Evolutionary conservation across 805 yeast genomes (phyloP).

Genomic region (Candida ipomoeae): DNA sequence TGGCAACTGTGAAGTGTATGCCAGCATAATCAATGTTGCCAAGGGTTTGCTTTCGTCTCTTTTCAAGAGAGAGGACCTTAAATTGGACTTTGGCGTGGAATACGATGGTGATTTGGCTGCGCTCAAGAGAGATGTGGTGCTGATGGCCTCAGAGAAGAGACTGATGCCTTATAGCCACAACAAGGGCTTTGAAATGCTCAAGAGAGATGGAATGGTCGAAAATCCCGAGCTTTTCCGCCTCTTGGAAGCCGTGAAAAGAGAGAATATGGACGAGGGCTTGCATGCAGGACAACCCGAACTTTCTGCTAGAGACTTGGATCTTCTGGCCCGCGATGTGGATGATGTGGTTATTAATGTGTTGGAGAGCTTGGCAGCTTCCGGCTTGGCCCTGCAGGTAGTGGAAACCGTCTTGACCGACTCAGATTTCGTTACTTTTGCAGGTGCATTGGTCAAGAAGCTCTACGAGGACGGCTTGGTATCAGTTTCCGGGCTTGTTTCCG

Average conservation of each 20-base stretch:
- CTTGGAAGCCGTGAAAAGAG: conserved; percentile 10
- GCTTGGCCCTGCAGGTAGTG: conserved; percentile 39
- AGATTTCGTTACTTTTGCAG: conserved; percentile 34
- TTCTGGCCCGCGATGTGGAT: conserved; percentile 20
- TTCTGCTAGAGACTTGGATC: background rate
- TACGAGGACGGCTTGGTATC: conserved; percentile 27
- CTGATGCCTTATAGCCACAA: conserved; percentile 8
- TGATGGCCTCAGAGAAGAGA: background rate
- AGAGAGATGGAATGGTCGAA: conserved; percentile 13
- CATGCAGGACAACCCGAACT: too few species aligned
- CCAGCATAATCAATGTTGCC: conserved; percentile 29
- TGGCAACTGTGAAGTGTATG: conserved; percentile 37
- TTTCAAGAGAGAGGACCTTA: conserved; percentile 6
- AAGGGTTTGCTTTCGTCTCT: conserved; percentile 19
- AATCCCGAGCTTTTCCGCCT: conserved; percentile 3
- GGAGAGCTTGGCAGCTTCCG: conserved; percentile 39
- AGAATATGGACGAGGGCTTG: background rate
- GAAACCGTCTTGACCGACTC: conserved; percentile 37
- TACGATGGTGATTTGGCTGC: conserved; percentile 1
- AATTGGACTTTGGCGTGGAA: background rate
- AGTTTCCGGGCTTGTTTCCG: conserved; percentile 25
- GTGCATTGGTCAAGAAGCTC: conserved; percentile 29
- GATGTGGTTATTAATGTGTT: conserved; percentile 32
- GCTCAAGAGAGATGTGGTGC: conserved; percentile 1
- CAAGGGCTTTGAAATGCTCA: conserved; percentile 14